phyloP scores from a whole-genome alignment of 345 rosid species.

The Hibiscus trionum region DNA sequence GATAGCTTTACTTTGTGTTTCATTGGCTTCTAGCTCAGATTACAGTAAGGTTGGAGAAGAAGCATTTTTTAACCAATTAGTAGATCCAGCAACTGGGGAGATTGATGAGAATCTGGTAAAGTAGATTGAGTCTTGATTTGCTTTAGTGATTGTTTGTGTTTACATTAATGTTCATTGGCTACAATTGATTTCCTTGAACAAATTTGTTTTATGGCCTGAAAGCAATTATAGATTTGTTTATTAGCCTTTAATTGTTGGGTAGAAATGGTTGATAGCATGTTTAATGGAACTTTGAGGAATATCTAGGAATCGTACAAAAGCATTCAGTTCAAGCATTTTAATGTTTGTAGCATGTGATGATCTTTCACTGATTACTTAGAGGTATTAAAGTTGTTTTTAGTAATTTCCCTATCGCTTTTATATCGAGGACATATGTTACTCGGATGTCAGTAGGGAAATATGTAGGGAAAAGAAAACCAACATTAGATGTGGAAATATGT shows the following conservation, averaged over 20 bases:
- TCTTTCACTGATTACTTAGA: background rate
- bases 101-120: slow-evolving; percentile 48
- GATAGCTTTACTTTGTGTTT: slow-evolving; percentile 26
- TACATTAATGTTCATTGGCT: background rate
- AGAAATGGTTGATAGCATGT: background rate
- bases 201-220: background rate
- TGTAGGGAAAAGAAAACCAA: background rate
- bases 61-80: slow-evolving; percentile 29
- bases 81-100: slow-evolving; percentile 43
- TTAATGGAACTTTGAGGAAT: background rate
- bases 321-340: background rate
- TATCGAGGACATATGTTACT: background rate
- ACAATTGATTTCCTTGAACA: background rate
- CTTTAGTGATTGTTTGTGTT: background rate
- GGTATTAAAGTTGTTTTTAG: background rate
- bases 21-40: slow-evolving; percentile 6
- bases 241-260: background rate
- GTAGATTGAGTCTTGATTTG: background rate
- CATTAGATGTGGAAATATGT: background rate
- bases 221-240: background rate
- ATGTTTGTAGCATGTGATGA: background rate
- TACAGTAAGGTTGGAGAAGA: slow-evolving; percentile 26
- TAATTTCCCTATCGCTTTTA: background rate
- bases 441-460: no score
- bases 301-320: background rate